phyloP scores from a whole-genome alignment of 805 yeast species.

The Sugiyamaella lignohabitans region DNA sequence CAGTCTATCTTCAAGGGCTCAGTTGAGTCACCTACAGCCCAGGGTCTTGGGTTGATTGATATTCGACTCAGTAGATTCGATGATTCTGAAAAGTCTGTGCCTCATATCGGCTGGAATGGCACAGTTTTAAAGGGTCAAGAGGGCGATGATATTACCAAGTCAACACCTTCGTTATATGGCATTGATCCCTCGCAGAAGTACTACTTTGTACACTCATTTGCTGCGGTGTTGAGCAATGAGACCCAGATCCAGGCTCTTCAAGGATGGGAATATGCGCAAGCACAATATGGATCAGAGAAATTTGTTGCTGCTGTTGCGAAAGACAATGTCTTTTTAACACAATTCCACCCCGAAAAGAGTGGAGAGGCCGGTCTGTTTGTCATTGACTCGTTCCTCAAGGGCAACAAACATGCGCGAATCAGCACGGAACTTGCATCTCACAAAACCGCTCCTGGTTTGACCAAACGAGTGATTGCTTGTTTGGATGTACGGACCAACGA shows the following conservation, averaged over 20 bases:
- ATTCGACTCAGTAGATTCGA: conserved; percentile 56
- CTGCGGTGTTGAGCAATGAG: conserved; percentile 41
- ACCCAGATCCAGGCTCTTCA: conserved; percentile 18
- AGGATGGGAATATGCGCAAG: conserved; percentile 69
- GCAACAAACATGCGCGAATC: conserved; percentile 31
- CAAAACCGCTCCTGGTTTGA: conserved; percentile 46
- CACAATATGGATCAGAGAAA: conserved; percentile 68
- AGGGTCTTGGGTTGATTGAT: conserved; percentile 57
- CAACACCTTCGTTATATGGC: conserved; percentile 44
- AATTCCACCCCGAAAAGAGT: conserved; percentile 98
- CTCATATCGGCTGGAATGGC: conserved; percentile 95
- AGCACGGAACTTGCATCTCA: conserved; percentile 3
- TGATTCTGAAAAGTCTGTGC: conserved; percentile 67
- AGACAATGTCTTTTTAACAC: conserved; percentile 86
- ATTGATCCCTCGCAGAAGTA: conserved; percentile 64
- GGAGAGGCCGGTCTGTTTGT: conserved; percentile 84
- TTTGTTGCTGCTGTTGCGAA: conserved; percentile 78
- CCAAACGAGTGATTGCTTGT: conserved; percentile 92
- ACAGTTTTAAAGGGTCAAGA: conserved; percentile 23
- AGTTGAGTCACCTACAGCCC: conserved; percentile 58
- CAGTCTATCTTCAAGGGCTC: conserved; percentile 76
- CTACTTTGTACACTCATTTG: conserved; percentile 94
- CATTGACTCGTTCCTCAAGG: conserved; percentile 62
- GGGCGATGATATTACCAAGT: conserved; percentile 13
- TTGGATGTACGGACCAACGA: conserved; percentile 95